Conservation (phyloP, 2,329 filamentous ascomycete genomes). For the Neofusicoccum kwambonambiense region DNA sequence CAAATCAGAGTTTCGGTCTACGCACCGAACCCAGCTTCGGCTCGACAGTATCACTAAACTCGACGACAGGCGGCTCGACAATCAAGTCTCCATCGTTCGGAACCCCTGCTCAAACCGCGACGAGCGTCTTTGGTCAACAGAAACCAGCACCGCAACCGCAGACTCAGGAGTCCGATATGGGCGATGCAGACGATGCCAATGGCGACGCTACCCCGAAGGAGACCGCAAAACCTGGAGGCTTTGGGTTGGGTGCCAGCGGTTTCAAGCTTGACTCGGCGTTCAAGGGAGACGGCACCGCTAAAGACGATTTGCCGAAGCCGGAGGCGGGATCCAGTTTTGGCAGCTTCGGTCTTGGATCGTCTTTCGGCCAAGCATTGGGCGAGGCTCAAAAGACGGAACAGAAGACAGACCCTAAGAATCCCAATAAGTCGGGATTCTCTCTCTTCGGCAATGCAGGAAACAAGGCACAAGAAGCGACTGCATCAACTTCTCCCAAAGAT, state of each 20-base stretch:
- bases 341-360: conserved; percentile 60
- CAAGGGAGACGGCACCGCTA: conserved; percentile 61
- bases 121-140: conserved; percentile 22
- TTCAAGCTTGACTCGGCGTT: conserved; percentile 71
- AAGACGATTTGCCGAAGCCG: conserved; percentile 58
- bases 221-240: conserved; percentile 26
- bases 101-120: not conserved
- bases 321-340: conserved; percentile 34
- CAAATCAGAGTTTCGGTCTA: conserved; percentile 25
- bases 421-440: conserved; percentile 16
- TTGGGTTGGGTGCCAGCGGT: conserved; percentile 37
- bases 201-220: conserved; percentile 17
- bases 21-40: conserved; percentile 38
- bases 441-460: not conserved
- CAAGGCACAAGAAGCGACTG: not conserved
- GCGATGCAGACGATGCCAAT: conserved; percentile 26
- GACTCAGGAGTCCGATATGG: conserved; percentile 32
- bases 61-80: conserved; percentile 27
- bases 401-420: conserved; percentile 36
- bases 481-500: not conserved
- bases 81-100: conserved; percentile 10
- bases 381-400: conserved; percentile 38
- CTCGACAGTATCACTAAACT: conserved; percentile 41
- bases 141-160: conserved; percentile 26
- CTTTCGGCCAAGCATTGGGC: conserved; percentile 60